Evolutionary conservation across 75 land plant genomes (phyloP), one percentile per base, ranked within the genome.

Genomic region (Selaginella tamariscina): DNA sequence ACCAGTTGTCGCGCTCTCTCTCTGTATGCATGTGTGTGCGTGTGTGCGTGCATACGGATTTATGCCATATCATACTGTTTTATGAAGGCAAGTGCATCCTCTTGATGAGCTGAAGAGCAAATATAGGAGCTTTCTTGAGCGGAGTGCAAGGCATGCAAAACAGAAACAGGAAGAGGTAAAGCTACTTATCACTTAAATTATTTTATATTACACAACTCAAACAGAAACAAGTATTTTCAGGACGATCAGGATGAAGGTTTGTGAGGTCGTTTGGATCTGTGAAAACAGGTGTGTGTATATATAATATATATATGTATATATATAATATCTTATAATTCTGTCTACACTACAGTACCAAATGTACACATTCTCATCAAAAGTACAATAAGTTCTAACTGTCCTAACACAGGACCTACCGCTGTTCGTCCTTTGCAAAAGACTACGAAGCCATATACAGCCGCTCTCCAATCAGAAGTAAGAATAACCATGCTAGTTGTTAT

Each of bases 81-180:
- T 24, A 22, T 29, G 32, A 70, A 93, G 98, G 72, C 77, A 82
- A 29, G 91, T 91, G 0, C 75, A 86, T 66, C 98, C 98, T 0
- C 32, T 86, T 31, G 80, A 76, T 30, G 56, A 65, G 56, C 55
- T 94, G 77, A 73, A 83, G 72, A 71, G 71, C 54, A 78, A 77
- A 65, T 74, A 82, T 30, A 31, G 55, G 30, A 26, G 70, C 55
- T 94, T 94, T 70, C 69, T 88, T 9, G 64, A 76, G n/a, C 81
- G 88, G 21, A 68, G 81, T 71, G 32, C 68, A 5, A 74, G 66
- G 18, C 75, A 68, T 13, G 64, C 65, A 21, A 31, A 65, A 33
- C 72, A 66, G 15, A 64, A 29, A 29, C 31, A 21, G 59, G 62
- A 56, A 65, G 70, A 71, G 55, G 73, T 65, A 29, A 22, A 30